phyloP scores from a whole-genome alignment of 2,329 filamentous ascomycete genomes.

The Paraphoma chrysanthemicola region DNA sequence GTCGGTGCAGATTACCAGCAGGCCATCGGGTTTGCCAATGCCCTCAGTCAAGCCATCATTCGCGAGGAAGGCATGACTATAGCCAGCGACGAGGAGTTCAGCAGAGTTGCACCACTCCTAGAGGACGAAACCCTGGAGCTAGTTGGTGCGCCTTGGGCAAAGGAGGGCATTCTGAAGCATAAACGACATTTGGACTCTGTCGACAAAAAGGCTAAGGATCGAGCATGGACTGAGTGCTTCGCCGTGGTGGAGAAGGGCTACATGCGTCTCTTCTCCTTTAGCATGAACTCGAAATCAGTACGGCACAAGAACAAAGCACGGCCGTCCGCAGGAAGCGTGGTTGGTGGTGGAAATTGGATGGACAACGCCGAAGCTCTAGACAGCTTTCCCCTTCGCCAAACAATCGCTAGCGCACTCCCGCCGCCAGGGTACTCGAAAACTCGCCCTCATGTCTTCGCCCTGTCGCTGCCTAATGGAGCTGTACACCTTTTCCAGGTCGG shows the following conservation, averaged over 20 bases:
- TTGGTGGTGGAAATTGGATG: conserved; percentile 97
- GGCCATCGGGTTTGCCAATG: conserved; percentile 96
- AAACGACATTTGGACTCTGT: conserved; percentile 93
- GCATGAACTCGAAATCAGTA: conserved; percentile 74
- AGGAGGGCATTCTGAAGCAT: conserved; percentile 94
- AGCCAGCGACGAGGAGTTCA: conserved; percentile 63
- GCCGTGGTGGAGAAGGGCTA: conserved; percentile 95
- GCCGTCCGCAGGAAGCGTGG: conserved; percentile 67
- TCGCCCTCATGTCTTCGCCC: conserved; percentile 90
- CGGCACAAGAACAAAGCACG: conserved; percentile 69
- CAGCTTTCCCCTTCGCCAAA: conserved; percentile 86
- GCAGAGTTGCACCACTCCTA: conserved; percentile 70
- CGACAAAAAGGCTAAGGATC: conserved; percentile 91
- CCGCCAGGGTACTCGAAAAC: conserved; percentile 91
- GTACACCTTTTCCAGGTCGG: conserved; percentile 99
- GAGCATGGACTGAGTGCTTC: conserved; percentile 95
- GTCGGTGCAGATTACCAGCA: conserved; percentile 87
- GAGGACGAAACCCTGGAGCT: conserved; percentile 94
- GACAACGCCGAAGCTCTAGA: conserved; percentile 92
- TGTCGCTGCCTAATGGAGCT: conserved; percentile 89
- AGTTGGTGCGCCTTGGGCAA: conserved; percentile 94
- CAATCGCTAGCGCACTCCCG: conserved; percentile 87
- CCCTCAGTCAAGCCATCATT: conserved; percentile 94
- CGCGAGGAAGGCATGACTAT: conserved; percentile 77
- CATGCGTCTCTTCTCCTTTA: conserved; percentile 93